Evolutionary conservation across 1,139 yeast species (phyloP).

Genomic region (Candida freyschussii): DNA sequence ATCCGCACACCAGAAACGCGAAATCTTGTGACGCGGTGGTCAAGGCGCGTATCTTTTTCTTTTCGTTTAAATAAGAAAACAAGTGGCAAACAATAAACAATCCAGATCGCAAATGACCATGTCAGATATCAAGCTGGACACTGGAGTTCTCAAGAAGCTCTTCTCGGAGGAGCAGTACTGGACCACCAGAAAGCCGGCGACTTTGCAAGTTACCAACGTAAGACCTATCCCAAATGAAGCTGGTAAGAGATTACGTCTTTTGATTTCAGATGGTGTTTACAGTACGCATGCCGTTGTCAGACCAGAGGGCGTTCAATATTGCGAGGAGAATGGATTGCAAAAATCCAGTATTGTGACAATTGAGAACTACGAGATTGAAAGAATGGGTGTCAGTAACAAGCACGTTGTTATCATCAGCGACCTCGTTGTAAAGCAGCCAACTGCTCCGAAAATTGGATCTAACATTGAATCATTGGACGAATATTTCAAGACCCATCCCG

Average conservation of each 20-base stretch:
- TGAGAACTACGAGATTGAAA: slow-evolving; percentile 31
- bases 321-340: slow-evolving; percentile 44
- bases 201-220: slow-evolving; percentile 45
- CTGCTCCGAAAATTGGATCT: slow-evolving; percentile 38
- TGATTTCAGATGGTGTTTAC: slow-evolving; percentile 62
- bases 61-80: no score
- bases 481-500: slow-evolving; percentile 51
- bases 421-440: slow-evolving; percentile 38
- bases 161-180: slow-evolving; percentile 20
- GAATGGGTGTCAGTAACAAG: slow-evolving; percentile 46
- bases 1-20: slow-evolving; percentile 7
- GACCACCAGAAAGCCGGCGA: slow-evolving; percentile 30
- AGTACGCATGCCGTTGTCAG: slow-evolving; percentile 63
- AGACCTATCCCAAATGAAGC: slow-evolving; percentile 40
- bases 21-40: no score
- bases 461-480: slow-evolving; percentile 44
- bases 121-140: slow-evolving; percentile 8
- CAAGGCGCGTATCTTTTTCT: slow-evolving; percentile 2
- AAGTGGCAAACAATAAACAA: slow-evolving; percentile 1
- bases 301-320: slow-evolving; percentile 49
- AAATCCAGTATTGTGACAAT: slow-evolving; percentile 29
- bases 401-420: slow-evolving; percentile 53
- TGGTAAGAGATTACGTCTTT: slow-evolving; percentile 48
- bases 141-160: slow-evolving; percentile 16
- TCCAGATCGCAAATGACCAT: slow-evolving; percentile 4